Evolutionary conservation across 1,139 yeast genomes (phyloP).

Genomic region (Maudiozyma humilis): DNA sequence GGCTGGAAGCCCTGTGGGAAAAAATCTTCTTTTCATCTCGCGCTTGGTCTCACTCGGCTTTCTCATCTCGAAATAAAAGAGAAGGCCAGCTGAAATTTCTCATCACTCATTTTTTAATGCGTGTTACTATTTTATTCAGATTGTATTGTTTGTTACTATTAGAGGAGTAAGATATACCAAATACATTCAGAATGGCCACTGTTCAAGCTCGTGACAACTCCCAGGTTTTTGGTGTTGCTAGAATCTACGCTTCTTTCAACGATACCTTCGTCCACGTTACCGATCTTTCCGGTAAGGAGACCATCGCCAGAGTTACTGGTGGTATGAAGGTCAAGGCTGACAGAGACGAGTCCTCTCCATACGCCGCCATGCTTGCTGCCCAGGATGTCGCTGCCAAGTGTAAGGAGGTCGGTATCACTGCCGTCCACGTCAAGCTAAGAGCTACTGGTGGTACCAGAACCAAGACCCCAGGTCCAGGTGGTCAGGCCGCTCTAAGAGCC

Average conservation of each 20-base stretch:
- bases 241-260: slow-evolving; percentile 99
- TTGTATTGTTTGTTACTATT: neutral
- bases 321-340: slow-evolving; percentile 99
- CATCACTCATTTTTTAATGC: too few relatives aligned
- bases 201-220: slow-evolving; percentile 83
- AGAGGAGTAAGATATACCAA: neutral
- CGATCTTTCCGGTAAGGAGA: slow-evolving; percentile 99
- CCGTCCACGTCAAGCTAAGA: slow-evolving; percentile 98
- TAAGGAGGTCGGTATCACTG: slow-evolving; percentile 99
- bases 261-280: slow-evolving; percentile 99
- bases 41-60: too few relatives aligned
- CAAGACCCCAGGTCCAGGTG: slow-evolving; percentile 99
- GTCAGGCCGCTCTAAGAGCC: slow-evolving; percentile 99
- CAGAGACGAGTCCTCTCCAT: slow-evolving; percentile 99
- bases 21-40: too few relatives aligned
- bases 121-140: neutral
- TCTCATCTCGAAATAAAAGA: too few relatives aligned
- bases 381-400: slow-evolving; percentile 99
- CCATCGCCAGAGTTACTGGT: slow-evolving; percentile 99
- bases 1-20: too few relatives aligned
- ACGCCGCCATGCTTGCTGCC: slow-evolving; percentile 99
- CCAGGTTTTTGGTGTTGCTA: slow-evolving; percentile 99
- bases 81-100: too few relatives aligned
- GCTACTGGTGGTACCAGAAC: slow-evolving; percentile 99
- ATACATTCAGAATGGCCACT: slow-evolving; percentile 3